These are phyloP conservation scores for Crotalaria pallida DNA, from an alignment of 306 rosid species.

Conservation along the genomic window DNA sequence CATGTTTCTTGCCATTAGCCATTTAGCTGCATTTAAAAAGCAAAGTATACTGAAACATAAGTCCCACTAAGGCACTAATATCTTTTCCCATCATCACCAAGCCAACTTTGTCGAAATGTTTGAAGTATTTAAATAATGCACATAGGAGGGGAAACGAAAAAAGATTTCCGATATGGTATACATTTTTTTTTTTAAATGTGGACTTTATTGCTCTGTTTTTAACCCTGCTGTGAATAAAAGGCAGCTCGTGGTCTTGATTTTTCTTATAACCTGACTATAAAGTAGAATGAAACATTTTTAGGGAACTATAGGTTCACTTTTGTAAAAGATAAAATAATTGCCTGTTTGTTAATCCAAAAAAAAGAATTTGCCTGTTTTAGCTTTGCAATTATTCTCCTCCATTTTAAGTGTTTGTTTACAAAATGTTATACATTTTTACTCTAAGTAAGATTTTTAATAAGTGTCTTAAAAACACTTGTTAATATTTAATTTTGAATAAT, in stretches of 20 bases:
- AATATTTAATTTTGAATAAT: no score
- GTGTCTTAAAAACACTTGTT: no score
- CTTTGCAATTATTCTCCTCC: not conserved
- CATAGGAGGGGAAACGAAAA: not conserved
- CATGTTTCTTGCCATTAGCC: conserved; percentile 3
- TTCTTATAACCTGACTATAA: not conserved
- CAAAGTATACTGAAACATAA: not conserved
- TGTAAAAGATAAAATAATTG: not conserved
- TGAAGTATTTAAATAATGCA: conserved; percentile 1
- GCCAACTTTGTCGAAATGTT: conserved; percentile 25
- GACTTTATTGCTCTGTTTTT: not conserved
- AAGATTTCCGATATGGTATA: not conserved
- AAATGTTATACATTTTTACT: not conserved
- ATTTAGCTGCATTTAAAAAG: conserved; percentile 18
- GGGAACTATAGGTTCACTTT: not conserved
- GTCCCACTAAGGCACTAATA: conserved; percentile 10
- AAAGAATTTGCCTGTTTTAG: conserved; percentile 10
- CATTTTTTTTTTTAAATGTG: no score
- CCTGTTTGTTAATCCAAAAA: no score
- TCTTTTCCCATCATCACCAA: conserved; percentile 17
- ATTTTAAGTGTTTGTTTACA: not conserved
- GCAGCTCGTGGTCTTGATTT: not conserved
- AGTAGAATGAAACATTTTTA: not conserved
- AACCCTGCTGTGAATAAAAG: not conserved
- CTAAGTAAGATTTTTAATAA: no score